These are phyloP conservation scores for Blastomyces silverae DNA, from an alignment of 2,329 filamentous ascomycete species.

Conservation along the genomic window DNA sequence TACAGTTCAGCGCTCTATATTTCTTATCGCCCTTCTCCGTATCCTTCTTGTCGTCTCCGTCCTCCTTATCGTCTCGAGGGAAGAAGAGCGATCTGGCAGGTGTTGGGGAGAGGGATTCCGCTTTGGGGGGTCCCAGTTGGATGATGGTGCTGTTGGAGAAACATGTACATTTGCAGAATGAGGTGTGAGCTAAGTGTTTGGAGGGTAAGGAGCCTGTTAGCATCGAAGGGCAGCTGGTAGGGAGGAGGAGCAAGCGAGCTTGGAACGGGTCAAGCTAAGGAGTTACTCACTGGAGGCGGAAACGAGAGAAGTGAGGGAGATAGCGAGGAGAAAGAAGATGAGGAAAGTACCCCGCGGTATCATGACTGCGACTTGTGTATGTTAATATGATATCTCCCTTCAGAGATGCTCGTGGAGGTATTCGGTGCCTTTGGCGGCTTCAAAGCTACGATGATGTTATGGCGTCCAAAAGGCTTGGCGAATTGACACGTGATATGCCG, in stretches of 20 bases:
- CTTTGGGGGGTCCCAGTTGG: conserved; percentile 48
- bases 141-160: conserved; percentile 63
- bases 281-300: conserved; percentile 33
- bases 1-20: conserved; percentile 49
- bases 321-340: conserved; percentile 28
- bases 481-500: not conserved
- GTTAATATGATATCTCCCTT: not conserved
- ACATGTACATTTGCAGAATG: conserved; percentile 67
- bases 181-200: conserved; percentile 41
- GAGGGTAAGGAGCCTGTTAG: conserved; percentile 1
- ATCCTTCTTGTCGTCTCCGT: conserved; percentile 17
- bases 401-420: not conserved
- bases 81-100: conserved; percentile 15
- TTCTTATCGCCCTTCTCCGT: conserved; percentile 30
- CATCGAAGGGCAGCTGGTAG: not conserved
- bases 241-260: not conserved
- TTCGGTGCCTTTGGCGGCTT: too few species aligned
- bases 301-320: conserved; percentile 28
- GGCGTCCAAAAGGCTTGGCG: not conserved
- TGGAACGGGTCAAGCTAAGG: not conserved
- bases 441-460: not conserved
- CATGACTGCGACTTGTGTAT: conserved; percentile 21
- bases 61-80: conserved; percentile 20
- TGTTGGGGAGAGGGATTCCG: conserved; percentile 20
- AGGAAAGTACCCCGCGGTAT: conserved; percentile 19